Conservation (phyloP, 1,139 yeast species). For the Hyphopichia wangnamkhiaoensis region DNA sequence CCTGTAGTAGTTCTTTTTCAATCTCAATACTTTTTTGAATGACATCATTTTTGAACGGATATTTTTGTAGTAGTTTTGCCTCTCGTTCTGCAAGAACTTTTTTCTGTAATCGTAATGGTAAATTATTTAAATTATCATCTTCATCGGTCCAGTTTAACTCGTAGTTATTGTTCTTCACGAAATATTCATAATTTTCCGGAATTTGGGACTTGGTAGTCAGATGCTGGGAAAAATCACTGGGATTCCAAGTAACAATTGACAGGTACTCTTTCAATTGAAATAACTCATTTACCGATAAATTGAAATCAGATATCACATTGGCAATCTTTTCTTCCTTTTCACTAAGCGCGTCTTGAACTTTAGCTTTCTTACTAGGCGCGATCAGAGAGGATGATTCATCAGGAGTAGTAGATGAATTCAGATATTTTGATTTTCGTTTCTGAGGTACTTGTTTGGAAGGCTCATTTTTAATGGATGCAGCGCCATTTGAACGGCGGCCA, state of each 20-base stretch:
- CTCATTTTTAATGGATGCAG: not conserved
- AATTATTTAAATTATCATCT: slow-evolving; percentile 27
- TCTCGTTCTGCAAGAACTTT: slow-evolving; percentile 46
- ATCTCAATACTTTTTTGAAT: slow-evolving; percentile 20
- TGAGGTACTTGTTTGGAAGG: slow-evolving; percentile 2
- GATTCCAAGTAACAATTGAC: slow-evolving; percentile 63
- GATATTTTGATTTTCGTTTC: slow-evolving; percentile 9
- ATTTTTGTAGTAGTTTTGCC: slow-evolving; percentile 30
- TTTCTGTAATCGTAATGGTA: slow-evolving; percentile 46
- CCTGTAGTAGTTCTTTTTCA: slow-evolving; percentile 27
- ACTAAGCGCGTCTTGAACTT: not conserved
- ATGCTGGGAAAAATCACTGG: slow-evolving; percentile 42
- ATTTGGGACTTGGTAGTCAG: slow-evolving; percentile 21
- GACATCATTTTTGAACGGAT: slow-evolving; percentile 38
- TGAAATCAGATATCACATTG: slow-evolving; percentile 45
- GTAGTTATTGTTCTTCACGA: slow-evolving; percentile 28
- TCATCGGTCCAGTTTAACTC: slow-evolving; percentile 36
- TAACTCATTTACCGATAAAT: slow-evolving; percentile 47
- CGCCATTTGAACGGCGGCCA: slow-evolving; percentile 5
- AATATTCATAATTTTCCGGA: slow-evolving; percentile 40
- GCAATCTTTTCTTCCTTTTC: slow-evolving; percentile 25
- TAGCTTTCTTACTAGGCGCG: slow-evolving; percentile 7
- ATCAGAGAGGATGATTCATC: not conserved
- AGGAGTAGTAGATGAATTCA: not conserved
- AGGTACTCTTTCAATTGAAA: slow-evolving; percentile 62